phyloP scores from a whole-genome alignment of 164 flowering plant species.

The Vitis cinerea region DNA sequence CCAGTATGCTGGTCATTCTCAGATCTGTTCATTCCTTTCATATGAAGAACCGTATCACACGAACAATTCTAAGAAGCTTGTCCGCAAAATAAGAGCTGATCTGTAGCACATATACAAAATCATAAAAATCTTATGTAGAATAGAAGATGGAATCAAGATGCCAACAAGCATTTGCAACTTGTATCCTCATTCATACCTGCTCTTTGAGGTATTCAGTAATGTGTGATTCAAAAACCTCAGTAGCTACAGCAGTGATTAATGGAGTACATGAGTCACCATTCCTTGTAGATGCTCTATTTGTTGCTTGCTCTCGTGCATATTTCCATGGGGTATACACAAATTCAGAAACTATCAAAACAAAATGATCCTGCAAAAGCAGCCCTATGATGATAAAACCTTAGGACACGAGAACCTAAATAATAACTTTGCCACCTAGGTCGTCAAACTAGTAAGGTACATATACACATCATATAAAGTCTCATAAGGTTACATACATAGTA shows the following conservation, averaged over 20 bases:
- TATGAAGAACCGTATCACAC: slow-evolving; percentile 46
- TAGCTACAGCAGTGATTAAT: slow-evolving; percentile 69
- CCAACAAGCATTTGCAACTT: not conserved
- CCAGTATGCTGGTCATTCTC: slow-evolving; percentile 38
- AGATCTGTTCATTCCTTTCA: slow-evolving; percentile 39
- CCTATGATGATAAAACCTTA: not conserved
- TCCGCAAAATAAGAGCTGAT: slow-evolving; percentile 75
- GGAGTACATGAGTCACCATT: slow-evolving; percentile 73
- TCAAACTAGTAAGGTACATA: no score
- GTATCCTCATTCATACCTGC: slow-evolving; percentile 39
- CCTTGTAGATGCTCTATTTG: slow-evolving; percentile 33
- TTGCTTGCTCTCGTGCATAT: slow-evolving; percentile 61
- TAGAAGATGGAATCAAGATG: not conserved
- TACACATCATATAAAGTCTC: no score
- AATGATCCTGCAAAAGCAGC: slow-evolving; percentile 61
- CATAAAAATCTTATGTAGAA: not conserved
- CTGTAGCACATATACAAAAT: slow-evolving; percentile 39
- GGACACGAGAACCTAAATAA: not conserved
- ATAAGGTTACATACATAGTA: no score
- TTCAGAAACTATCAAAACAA: slow-evolving; percentile 71
- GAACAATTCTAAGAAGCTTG: slow-evolving; percentile 67
- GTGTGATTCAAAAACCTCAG: slow-evolving; percentile 59
- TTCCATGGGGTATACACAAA: slow-evolving; percentile 89
- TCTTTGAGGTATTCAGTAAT: slow-evolving; percentile 61
- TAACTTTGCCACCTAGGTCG: no score